phyloP scores from a whole-genome alignment of 192 early-diverging fungal species.

The Rhizophlyctis rosea region DNA sequence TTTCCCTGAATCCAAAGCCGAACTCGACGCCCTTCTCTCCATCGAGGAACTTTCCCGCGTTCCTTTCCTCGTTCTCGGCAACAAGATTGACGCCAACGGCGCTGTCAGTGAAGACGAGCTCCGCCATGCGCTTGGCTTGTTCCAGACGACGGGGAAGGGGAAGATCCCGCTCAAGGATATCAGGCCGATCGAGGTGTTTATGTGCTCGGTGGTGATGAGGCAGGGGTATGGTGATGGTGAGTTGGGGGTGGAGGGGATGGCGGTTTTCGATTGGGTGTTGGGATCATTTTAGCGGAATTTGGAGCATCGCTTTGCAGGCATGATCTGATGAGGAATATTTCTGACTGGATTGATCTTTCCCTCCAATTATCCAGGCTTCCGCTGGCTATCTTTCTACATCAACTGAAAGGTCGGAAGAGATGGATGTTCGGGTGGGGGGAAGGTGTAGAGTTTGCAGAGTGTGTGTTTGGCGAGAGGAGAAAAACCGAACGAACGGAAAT shows the following conservation, averaged over 20 bases:
- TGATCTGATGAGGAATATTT: not conserved
- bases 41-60: conserved; percentile 91
- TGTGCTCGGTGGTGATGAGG: conserved; percentile 98
- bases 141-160: conserved; percentile 98
- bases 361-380: conserved; percentile 26
- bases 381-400: conserved; percentile 48
- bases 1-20: conserved; percentile 87
- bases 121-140: conserved; percentile 80
- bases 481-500: no score
- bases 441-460: no score
- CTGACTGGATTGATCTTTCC: not conserved
- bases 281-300: not conserved
- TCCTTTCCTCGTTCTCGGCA: conserved; percentile 96
- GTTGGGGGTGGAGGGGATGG: not conserved
- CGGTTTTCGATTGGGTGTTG: not conserved
- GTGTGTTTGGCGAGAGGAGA: no score
- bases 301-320: not conserved
- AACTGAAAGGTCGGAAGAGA: conserved; percentile 19
- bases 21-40: conserved; percentile 89
- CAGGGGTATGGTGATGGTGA: conserved; percentile 98
- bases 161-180: conserved; percentile 90
- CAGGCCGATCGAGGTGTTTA: conserved; percentile 97
- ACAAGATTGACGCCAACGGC: conserved; percentile 95
- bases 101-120: conserved; percentile 94
- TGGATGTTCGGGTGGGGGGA: no score